phyloP scores from a whole-genome alignment of 2,329 filamentous ascomycete genomes.

The Neocatenulostroma microsporum region DNA sequence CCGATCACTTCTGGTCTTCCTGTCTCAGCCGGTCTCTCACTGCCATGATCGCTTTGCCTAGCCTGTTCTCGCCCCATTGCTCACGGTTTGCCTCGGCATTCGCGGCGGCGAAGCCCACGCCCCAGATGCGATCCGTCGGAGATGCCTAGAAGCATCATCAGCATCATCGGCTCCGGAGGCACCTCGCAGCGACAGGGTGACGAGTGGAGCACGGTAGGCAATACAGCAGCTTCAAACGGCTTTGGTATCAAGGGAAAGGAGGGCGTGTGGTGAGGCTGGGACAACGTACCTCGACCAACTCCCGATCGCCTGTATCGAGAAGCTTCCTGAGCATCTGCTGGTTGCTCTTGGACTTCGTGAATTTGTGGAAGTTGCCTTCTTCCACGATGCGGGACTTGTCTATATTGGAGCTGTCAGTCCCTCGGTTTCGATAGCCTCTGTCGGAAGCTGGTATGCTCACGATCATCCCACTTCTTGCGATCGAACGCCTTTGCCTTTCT shows the following conservation, averaged over 20 bases:
- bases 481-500: constrained; percentile 49
- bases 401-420: constrained; percentile 11
- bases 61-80: constrained; percentile 56
- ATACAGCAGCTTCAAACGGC: too few relatives aligned
- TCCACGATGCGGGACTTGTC: constrained; percentile 50
- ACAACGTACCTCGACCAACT: constrained; percentile 53
- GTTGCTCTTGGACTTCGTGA: constrained; percentile 40
- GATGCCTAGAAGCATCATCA: constrained; percentile 25
- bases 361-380: constrained; percentile 53
- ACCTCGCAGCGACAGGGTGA: neutral
- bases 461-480: constrained; percentile 32
- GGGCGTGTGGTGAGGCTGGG: too few relatives aligned
- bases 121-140: constrained; percentile 57
- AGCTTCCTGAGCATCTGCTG: constrained; percentile 42
- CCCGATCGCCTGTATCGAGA: constrained; percentile 51
- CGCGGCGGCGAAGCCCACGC: constrained; percentile 51
- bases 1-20: constrained; percentile 22
- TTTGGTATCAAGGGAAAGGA: too few relatives aligned
- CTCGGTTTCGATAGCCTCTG: neutral
- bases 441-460: neutral
- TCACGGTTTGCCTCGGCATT: constrained; percentile 42
- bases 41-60: constrained; percentile 56
- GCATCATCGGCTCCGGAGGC: neutral
- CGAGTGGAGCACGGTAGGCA: too few relatives aligned
- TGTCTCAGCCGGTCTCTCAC: constrained; percentile 47